phyloP scores from a whole-genome alignment of 768 basidiomycete species.

The Roridomyces roridus region DNA sequence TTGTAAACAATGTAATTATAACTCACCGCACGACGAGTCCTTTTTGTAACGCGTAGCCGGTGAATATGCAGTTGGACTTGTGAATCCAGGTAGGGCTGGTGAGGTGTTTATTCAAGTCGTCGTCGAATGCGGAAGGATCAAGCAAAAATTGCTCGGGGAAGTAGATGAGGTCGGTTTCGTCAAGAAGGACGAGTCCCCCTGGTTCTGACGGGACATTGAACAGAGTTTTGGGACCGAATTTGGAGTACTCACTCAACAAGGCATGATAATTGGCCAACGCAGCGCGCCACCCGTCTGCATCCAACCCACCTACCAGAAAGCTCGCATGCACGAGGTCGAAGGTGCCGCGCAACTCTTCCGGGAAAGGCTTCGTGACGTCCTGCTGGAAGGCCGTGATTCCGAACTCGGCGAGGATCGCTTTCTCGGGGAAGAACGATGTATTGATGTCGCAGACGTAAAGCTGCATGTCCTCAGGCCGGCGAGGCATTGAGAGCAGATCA shows the following conservation, averaged over 20 bases:
- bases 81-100: slow-evolving; percentile 7
- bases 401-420: not conserved
- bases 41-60: slow-evolving; percentile 6
- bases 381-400: slow-evolving; percentile 24
- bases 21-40: slow-evolving; percentile 15
- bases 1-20: not conserved
- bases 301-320: slow-evolving; percentile 17
- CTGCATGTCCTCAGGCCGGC: not conserved
- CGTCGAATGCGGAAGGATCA: not conserved
- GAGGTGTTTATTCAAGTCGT: slow-evolving; percentile 13
- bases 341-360: slow-evolving; percentile 8
- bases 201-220: not conserved
- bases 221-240: not conserved
- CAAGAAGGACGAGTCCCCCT: not conserved
- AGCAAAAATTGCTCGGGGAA: not conserved
- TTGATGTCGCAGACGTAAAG: slow-evolving; percentile 25
- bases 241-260: slow-evolving; percentile 10
- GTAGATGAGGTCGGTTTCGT: not conserved
- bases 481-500: slow-evolving; percentile 13
- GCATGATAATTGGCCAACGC: slow-evolving; percentile 10
- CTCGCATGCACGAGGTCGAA: slow-evolving; percentile 26
- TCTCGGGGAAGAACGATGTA: slow-evolving; percentile 9
- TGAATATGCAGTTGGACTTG: slow-evolving; percentile 21
- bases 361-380: slow-evolving; percentile 25
- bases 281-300: slow-evolving; percentile 17